Conservation (phyloP, 768 basidiomycete genomes). For the Podaxis sp. region DNA sequence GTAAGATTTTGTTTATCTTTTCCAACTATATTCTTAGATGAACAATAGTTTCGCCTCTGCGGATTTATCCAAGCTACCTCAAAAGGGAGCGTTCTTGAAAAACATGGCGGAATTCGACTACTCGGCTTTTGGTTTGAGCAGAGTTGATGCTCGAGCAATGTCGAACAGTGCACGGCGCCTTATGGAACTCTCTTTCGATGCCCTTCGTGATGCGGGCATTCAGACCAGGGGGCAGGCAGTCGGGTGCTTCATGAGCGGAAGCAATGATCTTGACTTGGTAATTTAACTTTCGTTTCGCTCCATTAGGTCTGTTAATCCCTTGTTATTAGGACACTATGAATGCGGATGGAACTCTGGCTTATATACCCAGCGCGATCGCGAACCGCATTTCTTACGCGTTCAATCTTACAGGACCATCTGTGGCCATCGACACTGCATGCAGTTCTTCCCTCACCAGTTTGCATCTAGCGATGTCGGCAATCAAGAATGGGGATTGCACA, state of each 20-base stretch:
- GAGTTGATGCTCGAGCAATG: slow-evolving; percentile 36
- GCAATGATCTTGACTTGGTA: slow-evolving; percentile 29
- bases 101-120: slow-evolving; percentile 35
- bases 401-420: slow-evolving; percentile 44
- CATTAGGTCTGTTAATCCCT: background rate
- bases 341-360: slow-evolving; percentile 32
- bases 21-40: slow-evolving; percentile 21
- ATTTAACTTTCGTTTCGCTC: slow-evolving; percentile 6
- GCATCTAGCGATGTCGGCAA: slow-evolving; percentile 47
- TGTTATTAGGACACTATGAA: slow-evolving; percentile 33
- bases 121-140: slow-evolving; percentile 39
- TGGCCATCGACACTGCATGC: slow-evolving; percentile 51
- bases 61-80: slow-evolving; percentile 16
- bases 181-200: slow-evolving; percentile 38
- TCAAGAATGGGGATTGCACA: slow-evolving; percentile 44
- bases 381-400: slow-evolving; percentile 43
- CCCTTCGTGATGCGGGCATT: slow-evolving; percentile 48
- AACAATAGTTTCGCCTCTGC: slow-evolving; percentile 27
- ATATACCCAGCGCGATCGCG: slow-evolving; percentile 34
- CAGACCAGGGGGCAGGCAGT: slow-evolving; percentile 42
- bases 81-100: slow-evolving; percentile 39
- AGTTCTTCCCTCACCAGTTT: slow-evolving; percentile 46
- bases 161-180: slow-evolving; percentile 34
- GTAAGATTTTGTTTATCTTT: slow-evolving; percentile 21
- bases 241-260: slow-evolving; percentile 40